Conservation (phyloP, 129 eudicot species). For the Arctium lappa region DNA sequence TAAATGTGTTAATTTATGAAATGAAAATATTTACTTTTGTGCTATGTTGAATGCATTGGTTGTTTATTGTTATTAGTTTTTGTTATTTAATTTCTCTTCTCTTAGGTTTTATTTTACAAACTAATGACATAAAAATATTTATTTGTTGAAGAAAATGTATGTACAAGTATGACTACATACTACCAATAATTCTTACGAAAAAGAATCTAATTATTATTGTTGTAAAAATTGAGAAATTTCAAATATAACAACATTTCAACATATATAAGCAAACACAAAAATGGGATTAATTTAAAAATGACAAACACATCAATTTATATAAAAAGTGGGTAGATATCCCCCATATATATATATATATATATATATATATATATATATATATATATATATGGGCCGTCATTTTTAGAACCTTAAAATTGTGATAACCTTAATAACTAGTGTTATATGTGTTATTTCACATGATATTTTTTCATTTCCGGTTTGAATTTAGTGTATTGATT, state of each 20-base stretch:
- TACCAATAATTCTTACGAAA: neutral
- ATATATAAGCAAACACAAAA: neutral
- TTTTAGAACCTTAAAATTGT: no score
- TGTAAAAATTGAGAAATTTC: neutral
- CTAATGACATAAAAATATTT: neutral
- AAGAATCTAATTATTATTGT: neutral
- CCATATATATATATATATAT: no score
- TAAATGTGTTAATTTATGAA: constrained; percentile 6
- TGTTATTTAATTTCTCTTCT: neutral
- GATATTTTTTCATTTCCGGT: no score
- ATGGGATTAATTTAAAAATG: neutral
- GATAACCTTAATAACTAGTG: no score
- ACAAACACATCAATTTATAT: neutral
- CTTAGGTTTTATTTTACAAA: neutral
- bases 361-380: no score
- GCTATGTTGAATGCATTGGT: neutral
- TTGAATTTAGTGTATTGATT: no score
- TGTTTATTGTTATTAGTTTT: neutral
- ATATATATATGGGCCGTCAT: no score
- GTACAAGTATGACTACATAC: neutral
- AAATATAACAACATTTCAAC: neutral
- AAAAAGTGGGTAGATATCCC: neutral
- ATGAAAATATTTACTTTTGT: neutral
- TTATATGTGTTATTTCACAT: no score
- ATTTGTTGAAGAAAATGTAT: neutral